Conservation (phyloP, 2,329 filamentous ascomycete species). For the Exserohilum turcica region DNA sequence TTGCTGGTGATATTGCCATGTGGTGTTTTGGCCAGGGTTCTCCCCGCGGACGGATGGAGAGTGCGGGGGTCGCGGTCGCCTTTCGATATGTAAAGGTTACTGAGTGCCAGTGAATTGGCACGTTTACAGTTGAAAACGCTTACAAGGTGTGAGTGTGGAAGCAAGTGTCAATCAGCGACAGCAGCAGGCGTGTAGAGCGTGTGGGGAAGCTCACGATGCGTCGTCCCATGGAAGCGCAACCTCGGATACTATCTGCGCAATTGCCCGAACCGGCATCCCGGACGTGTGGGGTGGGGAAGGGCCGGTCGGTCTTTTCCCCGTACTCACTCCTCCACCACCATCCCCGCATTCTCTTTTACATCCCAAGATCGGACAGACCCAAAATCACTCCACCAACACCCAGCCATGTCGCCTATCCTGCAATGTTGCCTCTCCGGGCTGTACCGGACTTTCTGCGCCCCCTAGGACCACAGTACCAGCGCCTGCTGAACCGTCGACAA, state of each 20-base stretch:
- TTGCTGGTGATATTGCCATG: conserved; percentile 31
- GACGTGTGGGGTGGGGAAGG: conserved; percentile 55
- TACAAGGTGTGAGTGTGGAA: background rate
- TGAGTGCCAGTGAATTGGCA: too few species aligned
- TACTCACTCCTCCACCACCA: background rate
- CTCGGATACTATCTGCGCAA: conserved; percentile 6
- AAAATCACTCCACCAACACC: too few species aligned
- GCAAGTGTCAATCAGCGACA: background rate
- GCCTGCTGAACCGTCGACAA: too few species aligned
- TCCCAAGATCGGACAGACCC: background rate
- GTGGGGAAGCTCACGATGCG: too few species aligned
- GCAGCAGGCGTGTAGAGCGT: too few species aligned
- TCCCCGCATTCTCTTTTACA: background rate
- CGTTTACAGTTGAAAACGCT: background rate
- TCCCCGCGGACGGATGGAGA: conserved; percentile 4
- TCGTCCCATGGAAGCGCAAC: conserved; percentile 6
- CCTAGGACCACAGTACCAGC: too few species aligned
- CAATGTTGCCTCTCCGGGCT: too few species aligned
- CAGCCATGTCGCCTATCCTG: too few species aligned
- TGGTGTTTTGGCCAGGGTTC: background rate
- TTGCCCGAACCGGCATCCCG: conserved; percentile 55
- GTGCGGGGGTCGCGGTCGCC: background rate
- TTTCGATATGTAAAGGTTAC: too few species aligned
- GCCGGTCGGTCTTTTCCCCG: background rate
- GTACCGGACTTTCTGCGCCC: too few species aligned